Evolutionary conservation across 371 early-diverging fungal species (phyloP), one percentile per base, ranked within the genome.

Genomic region (Coemansia sp.): DNA sequence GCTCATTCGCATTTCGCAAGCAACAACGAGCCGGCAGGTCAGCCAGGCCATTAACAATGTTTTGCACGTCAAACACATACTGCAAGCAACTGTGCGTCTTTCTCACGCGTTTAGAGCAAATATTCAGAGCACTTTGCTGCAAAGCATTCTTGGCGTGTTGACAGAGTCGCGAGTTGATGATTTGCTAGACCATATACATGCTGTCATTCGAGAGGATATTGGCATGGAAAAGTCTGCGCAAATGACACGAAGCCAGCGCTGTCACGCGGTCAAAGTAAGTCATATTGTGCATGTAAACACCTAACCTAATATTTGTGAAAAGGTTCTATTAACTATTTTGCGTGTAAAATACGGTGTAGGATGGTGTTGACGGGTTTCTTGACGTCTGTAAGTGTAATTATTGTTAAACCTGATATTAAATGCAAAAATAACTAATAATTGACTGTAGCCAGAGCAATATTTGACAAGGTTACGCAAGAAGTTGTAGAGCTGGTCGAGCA

Each of bases 331-430:
- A 24, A 24, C 29, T 29, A 29, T 29, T 29, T 29, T 29, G 29
- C 29, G 6, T 29, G 29, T 24, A 24, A 24, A 24, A 24, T 24
- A 24, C 24, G 24, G 24, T 24, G 24, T 60, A 90, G 86, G 84
- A 92, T 5, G 93, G 93, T 0, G 85, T 89, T 40, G 92, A 92
- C 72, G 93, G 94, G 0, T 80, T 96, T 39, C 84, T 96, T 13
- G 97, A 96, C 76, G 93, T 96, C 47, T 92, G 90, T 85, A 84
- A 77, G 82, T 70, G 48, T 8, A 4, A 5, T 26, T 11, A 11
- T 16, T 26, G 14, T 22, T 10, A 31, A 37, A 37, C 27, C 14
- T 1, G 8, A 22, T 11, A 5, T 14, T 18, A 1, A 0, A n/a
- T 37, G 18, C 16, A 37, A 39, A 39, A 57, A 56, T 3, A 18